Base-by-base conservation (phyloP, 2,329 filamentous ascomycete genomes). In the Xylariales sp. region DNA sequence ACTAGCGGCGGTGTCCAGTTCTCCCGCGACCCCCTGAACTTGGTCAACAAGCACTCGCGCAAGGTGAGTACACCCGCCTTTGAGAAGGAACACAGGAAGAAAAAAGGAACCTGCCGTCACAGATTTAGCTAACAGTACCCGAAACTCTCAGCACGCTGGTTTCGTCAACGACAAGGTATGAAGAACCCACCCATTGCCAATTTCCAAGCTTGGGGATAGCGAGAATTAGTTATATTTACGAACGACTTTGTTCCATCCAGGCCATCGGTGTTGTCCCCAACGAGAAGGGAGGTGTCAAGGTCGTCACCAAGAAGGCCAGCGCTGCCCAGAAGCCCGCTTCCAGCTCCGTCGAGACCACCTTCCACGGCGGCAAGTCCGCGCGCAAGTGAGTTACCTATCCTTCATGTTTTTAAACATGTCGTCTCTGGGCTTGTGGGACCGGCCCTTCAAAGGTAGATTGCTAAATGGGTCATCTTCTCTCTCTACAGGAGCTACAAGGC, bases 1-100 rank as follows among this genome's bases (percentile, higher is more conserved):
- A 69, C 72, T 57, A 76, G 75, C 60, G 89, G 87, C 61, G 85
- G 87, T 66, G 75, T 85, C 56, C 85, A 87, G 71, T 89, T 98
- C 79, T 97, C 91, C 56, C 85, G 86, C 57, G 91, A 97, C 66
- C 88, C 90, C 59, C 72, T 96, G 55, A 98, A 97, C 81, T 71
- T 97, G 69, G 77, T 72, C 67, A 97, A 96, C 84, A 75, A 83
- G 71, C 85, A 95, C 77, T 83, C 78, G 57, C 85, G 88, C 74
- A 97, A 95, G 83, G 88, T 93, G 41, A 51, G 49, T 10, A 30
- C 7, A n/a, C 23, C 23, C 23, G n/a, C 8, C 23, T n/a, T n/a
- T 8, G 23, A 25, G 23, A 8, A 25, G n/a, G n/a, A n/a, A 25
- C 23, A 25, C 23, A n/a, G 23, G 8, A 11, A 10, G 15, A 29